Evolutionary conservation across 805 yeast species (phyloP).

Genomic region (Nakazawaea siamensis): DNA sequence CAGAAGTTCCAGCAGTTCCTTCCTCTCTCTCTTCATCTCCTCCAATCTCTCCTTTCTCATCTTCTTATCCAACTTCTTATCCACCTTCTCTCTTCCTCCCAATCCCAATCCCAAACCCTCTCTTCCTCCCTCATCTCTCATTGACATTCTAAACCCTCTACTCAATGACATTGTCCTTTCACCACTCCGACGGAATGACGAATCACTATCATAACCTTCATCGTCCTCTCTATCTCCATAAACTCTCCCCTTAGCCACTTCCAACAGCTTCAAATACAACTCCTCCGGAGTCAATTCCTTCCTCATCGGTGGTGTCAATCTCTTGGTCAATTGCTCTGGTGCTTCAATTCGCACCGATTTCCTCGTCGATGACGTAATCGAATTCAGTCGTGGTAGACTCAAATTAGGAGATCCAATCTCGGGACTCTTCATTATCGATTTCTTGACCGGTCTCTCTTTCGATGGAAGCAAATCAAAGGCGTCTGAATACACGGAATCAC

Average conservation of each 20-base stretch:
- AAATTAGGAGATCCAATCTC: neutral
- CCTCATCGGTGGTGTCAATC: neutral
- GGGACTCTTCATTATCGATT: neutral
- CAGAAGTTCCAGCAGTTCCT: conserved; percentile 14
- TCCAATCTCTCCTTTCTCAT: conserved; percentile 18
- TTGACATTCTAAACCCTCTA: conserved; percentile 14
- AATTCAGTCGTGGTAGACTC: neutral
- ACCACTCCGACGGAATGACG: conserved; percentile 5
- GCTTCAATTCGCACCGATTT: conserved; percentile 8
- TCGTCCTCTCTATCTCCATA: conserved; percentile 28
- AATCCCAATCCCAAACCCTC: conserved; percentile 12
- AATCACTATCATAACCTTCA: conserved; percentile 9
- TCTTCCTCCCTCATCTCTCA: conserved; percentile 10
- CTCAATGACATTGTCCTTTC: conserved; percentile 12
- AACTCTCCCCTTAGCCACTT: conserved; percentile 48
- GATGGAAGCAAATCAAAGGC: conserved; percentile 13
- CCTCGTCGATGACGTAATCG: conserved; percentile 8
- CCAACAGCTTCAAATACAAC: conserved; percentile 46
- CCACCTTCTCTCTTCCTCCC: conserved; percentile 10
- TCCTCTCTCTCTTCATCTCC: conserved; percentile 18
- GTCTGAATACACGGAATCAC: conserved; percentile 16
- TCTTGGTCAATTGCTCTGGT: neutral
- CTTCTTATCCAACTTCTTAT: conserved; percentile 15
- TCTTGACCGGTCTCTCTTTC: neutral
- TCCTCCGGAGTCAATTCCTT: conserved; percentile 33